These are phyloP conservation scores for Jaltomata sinuosa DNA, from an alignment of 257 asterid genomes.

Conservation along the genomic window DNA sequence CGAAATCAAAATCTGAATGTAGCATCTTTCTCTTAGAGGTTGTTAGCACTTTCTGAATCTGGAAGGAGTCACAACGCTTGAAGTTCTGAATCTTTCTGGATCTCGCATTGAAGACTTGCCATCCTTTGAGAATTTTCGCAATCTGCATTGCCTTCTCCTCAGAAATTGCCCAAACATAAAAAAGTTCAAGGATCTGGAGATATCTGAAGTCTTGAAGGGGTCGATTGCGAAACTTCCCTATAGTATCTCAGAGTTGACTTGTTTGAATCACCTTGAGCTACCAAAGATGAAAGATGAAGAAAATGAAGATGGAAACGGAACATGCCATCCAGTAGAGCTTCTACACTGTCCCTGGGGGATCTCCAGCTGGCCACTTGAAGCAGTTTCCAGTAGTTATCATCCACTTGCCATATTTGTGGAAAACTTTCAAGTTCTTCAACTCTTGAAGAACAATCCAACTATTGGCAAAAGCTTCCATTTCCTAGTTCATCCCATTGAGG, in stretches of 20 bases:
- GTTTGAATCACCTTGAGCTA: neutral
- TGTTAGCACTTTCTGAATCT: neutral
- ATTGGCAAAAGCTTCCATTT: neutral
- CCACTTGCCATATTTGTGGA: neutral
- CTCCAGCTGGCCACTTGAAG: neutral
- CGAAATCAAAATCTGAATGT: too few relatives aligned
- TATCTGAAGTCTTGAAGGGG: neutral
- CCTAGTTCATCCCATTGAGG: neutral
- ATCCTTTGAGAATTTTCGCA: neutral
- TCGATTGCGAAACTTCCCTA: neutral
- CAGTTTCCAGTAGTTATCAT: neutral
- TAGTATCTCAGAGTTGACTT: neutral
- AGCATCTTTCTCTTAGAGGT: neutral
- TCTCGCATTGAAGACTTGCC: neutral
- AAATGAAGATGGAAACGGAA: neutral
- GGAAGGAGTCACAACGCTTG: neutral
- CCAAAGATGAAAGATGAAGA: neutral
- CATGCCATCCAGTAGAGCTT: neutral
- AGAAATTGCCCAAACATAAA: neutral
- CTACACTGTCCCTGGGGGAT: neutral
- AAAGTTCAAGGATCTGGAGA: neutral
- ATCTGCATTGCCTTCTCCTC: neutral
- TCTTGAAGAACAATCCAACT: neutral
- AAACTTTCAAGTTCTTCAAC: neutral
- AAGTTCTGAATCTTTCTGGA: neutral